Percentiles rank a stretch among this genome's conserved stretches.
Evolutionary conservation across 2,329 filamentous ascomycete genomes (phyloP).

Genomic region (Alternaria infectoria): DNA sequence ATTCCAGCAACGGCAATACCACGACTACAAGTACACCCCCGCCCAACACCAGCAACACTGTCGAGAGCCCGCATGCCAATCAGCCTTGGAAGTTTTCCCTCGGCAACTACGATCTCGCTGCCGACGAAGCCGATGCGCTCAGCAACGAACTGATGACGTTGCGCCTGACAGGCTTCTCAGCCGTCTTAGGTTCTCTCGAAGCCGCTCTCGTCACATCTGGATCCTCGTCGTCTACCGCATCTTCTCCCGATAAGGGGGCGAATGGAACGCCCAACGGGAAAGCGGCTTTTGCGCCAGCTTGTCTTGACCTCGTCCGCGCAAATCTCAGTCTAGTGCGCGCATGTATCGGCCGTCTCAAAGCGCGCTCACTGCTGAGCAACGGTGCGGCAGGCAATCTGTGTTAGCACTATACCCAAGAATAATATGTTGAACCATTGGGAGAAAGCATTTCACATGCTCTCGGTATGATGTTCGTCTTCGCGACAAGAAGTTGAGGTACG

Average conservation of each 20-base stretch:
- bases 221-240: background rate
- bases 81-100: constrained; percentile 13
- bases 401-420: background rate
- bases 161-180: constrained; percentile 11
- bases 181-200: constrained; percentile 13
- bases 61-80: background rate
- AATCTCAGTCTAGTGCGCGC: constrained; percentile 13
- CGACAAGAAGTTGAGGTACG: background rate
- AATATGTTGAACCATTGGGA: background rate
- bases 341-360: constrained; percentile 10
- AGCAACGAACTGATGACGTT: constrained; percentile 16
- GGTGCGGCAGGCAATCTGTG: background rate
- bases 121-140: constrained; percentile 17
- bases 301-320: constrained; percentile 9
- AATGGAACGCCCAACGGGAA: background rate
- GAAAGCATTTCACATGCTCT: background rate
- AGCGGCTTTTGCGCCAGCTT: constrained; percentile 5
- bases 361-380: constrained; percentile 8
- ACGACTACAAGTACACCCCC: background rate
- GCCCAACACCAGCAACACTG: background rate
- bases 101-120: constrained; percentile 12
- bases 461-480: background rate
- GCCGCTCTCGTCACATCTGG: constrained; percentile 10
- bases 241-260: background rate
- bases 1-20: background rate